Evolutionary conservation across 73 alveolate genomes (phyloP).

Genomic region (Paraurostyla sp.): DNA sequence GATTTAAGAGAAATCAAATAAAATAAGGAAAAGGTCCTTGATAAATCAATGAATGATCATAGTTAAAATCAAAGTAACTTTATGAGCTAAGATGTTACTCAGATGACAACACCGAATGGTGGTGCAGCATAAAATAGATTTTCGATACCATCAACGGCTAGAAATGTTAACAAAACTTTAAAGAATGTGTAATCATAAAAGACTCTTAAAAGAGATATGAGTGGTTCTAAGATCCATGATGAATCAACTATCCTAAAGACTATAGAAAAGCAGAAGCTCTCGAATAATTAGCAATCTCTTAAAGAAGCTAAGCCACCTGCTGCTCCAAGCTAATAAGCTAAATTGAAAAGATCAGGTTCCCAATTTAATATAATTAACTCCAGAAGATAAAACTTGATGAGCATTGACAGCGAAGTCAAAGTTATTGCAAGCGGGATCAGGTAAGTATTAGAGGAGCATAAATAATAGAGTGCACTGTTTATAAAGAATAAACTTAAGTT

Average conservation of each 20-base stretch:
- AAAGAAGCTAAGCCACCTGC: too few species aligned
- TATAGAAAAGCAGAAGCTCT: not conserved
- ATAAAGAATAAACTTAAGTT: constrained; percentile 6
- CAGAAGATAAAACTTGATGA: not conserved
- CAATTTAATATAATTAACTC: not conserved
- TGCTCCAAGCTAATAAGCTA: too few species aligned
- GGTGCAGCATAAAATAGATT: too few species aligned
- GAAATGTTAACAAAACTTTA: not conserved
- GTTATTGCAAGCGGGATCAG: too few species aligned
- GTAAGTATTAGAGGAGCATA: not conserved
- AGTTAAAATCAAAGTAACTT: too few species aligned
- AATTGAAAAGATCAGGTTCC: constrained; percentile 20
- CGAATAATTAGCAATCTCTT: not conserved
- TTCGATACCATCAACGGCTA: too few species aligned
- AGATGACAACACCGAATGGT: too few species aligned
- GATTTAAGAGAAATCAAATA: too few species aligned
- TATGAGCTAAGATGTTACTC: too few species aligned
- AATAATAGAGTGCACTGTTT: not conserved
- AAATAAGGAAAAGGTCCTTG: too few species aligned
- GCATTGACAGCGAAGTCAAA: not conserved
- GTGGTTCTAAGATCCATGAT: constrained; percentile 5
- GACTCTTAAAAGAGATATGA: not conserved
- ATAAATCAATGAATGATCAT: too few species aligned
- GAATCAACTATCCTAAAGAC: constrained; percentile 6
- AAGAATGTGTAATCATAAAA: not conserved